Evolutionary conservation across 1,284 basidiomycete genomes (phyloP).

Genomic region (Pseudomicrostroma phylloplanum): DNA sequence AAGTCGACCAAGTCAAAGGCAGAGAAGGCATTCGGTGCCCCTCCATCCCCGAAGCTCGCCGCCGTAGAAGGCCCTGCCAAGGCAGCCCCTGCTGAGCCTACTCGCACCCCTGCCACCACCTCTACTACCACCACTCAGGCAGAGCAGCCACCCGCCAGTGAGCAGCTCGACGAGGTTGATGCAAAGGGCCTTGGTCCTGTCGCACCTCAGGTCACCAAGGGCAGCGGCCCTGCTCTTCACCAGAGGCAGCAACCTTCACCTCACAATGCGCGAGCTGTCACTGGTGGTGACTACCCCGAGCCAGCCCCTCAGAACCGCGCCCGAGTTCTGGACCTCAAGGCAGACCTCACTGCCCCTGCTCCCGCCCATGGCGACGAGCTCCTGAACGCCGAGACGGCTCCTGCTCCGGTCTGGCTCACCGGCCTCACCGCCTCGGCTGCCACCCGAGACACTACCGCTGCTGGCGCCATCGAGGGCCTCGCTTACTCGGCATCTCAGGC

Average conservation of each 20-base stretch:
- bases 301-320: slow-evolving; percentile 28
- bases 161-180: slow-evolving; percentile 34
- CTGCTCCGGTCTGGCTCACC: slow-evolving; percentile 34
- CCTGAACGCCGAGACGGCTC: slow-evolving; percentile 20
- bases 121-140: too few relatives aligned
- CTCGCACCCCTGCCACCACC: slow-evolving; percentile 13
- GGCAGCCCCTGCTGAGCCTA: background rate
- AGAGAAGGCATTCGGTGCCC: slow-evolving; percentile 9
- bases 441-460: slow-evolving; percentile 20
- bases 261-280: slow-evolving; percentile 3
- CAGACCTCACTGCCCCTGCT: slow-evolving; percentile 28
- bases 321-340: slow-evolving; percentile 28
- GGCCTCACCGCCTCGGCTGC: slow-evolving; percentile 15
- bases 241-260: slow-evolving; percentile 15
- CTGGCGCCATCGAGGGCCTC: slow-evolving; percentile 39
- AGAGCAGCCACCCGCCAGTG: slow-evolving; percentile 18
- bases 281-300: slow-evolving; percentile 22
- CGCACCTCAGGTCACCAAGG: slow-evolving; percentile 23
- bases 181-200: slow-evolving; percentile 22
- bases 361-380: slow-evolving; percentile 24
- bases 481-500: slow-evolving; percentile 41
- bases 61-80: background rate
- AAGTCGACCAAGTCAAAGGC: slow-evolving; percentile 29
- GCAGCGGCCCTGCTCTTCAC: slow-evolving; percentile 20
- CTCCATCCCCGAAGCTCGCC: slow-evolving; percentile 11